Base-by-base conservation (phyloP, 2,329 filamentous ascomycete genomes). In the Phyllosticta paracitricarpa region DNA sequence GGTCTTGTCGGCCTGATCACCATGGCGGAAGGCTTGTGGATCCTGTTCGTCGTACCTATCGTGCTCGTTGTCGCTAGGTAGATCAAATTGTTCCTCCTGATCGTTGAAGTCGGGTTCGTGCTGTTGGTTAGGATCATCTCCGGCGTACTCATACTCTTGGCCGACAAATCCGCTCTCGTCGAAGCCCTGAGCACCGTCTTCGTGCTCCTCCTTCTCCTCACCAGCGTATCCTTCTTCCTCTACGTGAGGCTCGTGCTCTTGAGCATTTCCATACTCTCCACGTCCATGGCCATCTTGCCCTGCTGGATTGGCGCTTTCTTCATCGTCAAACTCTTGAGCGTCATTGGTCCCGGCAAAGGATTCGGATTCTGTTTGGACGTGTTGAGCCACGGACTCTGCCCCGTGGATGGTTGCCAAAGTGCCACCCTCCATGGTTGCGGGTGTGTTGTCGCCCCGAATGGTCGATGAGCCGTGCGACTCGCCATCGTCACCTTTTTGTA, bases 391-490 rank as follows among this genome's bases (percentile, higher is more conserved):
- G 22, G 26, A 24, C 25, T 12, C 33, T 26, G n/a, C 51, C 33
- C 4, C 33, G 52, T 25, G 28, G 52, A 14, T 33, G 17, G 4
- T n/a, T 48, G 14, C 14, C 40, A 48, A n/a, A 48, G 25, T 51
- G 25, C 53, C 10, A 3, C 51, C 26, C 6, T 63, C 63, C 40
- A 66, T 62, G n/a, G 40, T 58, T n/a, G 64, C 63, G n/a, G 59
- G 62, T 10, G 64, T 35, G 5, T 69, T 66, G 48, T 73, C 72
- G 40, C 69, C 72, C 63, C 71, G 69, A 4, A 75, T 65, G 3
- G 72, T 75, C 17, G 68, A 67, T 28, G 73, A 72, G 22, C 67
- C 68, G 5, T 69, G 67, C 1, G 71, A 71, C 1, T 54, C 52
- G 12, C 61, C 54, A 19, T 62, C 61, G 6, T 66, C 64, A 22